Evolutionary conservation across 345 rosid species (phyloP).

Genomic region (Aquilaria malaccensis): DNA sequence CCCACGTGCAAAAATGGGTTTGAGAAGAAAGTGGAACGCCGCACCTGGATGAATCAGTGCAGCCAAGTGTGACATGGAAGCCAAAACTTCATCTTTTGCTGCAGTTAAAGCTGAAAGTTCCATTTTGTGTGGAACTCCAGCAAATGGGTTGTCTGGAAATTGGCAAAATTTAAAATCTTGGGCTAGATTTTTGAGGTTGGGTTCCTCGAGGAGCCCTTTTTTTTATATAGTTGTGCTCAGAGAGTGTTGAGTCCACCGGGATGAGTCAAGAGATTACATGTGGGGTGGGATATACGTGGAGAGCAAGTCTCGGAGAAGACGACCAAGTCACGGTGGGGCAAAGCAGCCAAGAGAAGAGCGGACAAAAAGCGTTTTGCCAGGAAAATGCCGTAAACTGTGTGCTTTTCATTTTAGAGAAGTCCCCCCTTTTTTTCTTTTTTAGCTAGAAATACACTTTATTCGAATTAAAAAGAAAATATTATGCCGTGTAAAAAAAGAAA

Average conservation of each 20-base stretch:
- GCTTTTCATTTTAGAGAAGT: too few relatives aligned
- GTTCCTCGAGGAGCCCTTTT: not conserved
- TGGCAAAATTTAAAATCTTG: not conserved
- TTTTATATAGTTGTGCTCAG: not conserved
- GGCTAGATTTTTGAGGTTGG: not conserved
- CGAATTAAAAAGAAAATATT: too few relatives aligned
- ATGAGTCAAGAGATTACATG: constrained; percentile 13
- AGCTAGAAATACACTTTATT: too few relatives aligned
- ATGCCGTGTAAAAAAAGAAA: too few relatives aligned
- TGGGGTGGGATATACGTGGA: constrained; percentile 17
- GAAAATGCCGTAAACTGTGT: not conserved
- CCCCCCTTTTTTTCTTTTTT: too few relatives aligned
- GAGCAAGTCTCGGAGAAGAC: constrained; percentile 18
- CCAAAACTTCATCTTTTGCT: constrained; percentile 7
- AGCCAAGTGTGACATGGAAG: constrained; percentile 17
- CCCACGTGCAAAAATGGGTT: constrained; percentile 32
- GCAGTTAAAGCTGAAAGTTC: constrained; percentile 20
- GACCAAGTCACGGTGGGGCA: not conserved
- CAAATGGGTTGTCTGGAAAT: not conserved
- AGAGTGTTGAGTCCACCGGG: not conserved
- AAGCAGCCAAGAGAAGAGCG: not conserved
- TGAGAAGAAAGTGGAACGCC: constrained; percentile 25
- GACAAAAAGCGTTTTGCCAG: constrained; percentile 1
- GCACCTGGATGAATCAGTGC: constrained; percentile 20
- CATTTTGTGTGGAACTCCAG: constrained; percentile 14